Evolutionary conservation across 768 basidiomycete genomes (phyloP).

Genomic region (Pilatotrama ljubarskyi): DNA sequence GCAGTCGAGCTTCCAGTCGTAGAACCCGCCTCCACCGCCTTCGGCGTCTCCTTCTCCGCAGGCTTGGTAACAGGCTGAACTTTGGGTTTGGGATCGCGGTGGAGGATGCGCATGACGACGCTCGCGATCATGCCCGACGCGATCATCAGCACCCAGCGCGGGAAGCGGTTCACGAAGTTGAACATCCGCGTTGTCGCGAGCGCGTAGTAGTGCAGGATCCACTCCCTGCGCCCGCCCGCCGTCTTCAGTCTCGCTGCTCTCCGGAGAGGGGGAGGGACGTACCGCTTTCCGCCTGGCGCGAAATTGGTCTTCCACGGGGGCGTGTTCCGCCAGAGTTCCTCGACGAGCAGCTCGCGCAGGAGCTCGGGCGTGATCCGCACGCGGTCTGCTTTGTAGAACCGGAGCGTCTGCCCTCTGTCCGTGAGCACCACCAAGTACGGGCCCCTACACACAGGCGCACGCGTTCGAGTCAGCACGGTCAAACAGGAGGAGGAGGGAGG

Average conservation of each 20-base stretch:
- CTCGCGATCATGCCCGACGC: conserved; percentile 66
- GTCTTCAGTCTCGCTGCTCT: background rate
- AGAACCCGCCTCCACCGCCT: background rate
- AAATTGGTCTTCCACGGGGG: conserved; percentile 69
- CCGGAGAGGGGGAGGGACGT: conserved; percentile 18
- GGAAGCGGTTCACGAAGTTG: conserved; percentile 51
- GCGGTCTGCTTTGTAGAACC: conserved; percentile 71
- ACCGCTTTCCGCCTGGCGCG: conserved; percentile 79
- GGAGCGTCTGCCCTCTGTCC: conserved; percentile 74
- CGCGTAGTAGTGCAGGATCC: conserved; percentile 61
- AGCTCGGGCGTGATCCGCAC: conserved; percentile 60
- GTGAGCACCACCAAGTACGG: conserved; percentile 72
- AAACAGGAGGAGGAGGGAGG: background rate
- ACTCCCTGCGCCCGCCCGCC: conserved; percentile 57
- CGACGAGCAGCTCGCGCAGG: conserved; percentile 64
- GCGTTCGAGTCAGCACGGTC: background rate
- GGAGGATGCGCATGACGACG: conserved; percentile 65
- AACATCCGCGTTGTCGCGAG: conserved; percentile 51
- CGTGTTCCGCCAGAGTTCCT: conserved; percentile 62
- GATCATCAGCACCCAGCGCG: conserved; percentile 72
- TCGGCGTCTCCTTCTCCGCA: background rate
- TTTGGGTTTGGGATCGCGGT: conserved; percentile 33
- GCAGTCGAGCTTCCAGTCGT: conserved; percentile 3
- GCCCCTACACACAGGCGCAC: conserved; percentile 51
- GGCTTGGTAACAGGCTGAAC: background rate